Evolutionary conservation across 2,329 filamentous ascomycete genomes (phyloP).

Genomic region (Trichoderma harzianum): DNA sequence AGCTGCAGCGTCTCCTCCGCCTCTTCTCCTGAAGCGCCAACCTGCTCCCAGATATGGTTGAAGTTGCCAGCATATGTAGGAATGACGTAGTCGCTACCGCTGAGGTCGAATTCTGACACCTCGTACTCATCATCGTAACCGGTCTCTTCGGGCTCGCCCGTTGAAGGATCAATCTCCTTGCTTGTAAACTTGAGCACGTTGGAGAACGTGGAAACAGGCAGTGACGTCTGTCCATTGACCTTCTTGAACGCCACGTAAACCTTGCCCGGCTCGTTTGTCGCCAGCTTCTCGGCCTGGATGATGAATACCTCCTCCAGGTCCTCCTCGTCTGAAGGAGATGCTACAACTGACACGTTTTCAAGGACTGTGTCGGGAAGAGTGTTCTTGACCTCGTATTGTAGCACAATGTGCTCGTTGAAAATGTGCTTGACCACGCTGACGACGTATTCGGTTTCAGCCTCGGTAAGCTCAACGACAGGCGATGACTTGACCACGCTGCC

Average conservation of each 20-base stretch:
- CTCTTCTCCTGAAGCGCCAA: slow-evolving; percentile 83
- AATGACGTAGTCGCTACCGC: slow-evolving; percentile 88
- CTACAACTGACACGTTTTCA: slow-evolving; percentile 82
- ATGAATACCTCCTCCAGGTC: slow-evolving; percentile 90
- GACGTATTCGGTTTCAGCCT: slow-evolving; percentile 96
- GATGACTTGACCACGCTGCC: slow-evolving; percentile 92
- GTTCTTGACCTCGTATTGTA: slow-evolving; percentile 98
- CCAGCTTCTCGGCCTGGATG: slow-evolving; percentile 78
- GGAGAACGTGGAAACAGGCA: slow-evolving; percentile 78
- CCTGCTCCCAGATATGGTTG: slow-evolving; percentile 91
- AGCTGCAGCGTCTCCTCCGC: slow-evolving; percentile 88
- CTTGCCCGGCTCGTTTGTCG: slow-evolving; percentile 82
- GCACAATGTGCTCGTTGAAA: slow-evolving; percentile 93
- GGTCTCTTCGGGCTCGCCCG: slow-evolving; percentile 83
- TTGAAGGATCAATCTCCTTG: slow-evolving; percentile 95
- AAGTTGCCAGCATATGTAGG: slow-evolving; percentile 94
- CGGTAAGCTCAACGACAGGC: slow-evolving; percentile 79
- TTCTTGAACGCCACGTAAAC: slow-evolving; percentile 96
- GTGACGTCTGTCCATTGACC: slow-evolving; percentile 67
- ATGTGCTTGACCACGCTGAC: slow-evolving; percentile 93
- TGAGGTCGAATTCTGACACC: slow-evolving; percentile 86
- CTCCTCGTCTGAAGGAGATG: slow-evolving; percentile 76
- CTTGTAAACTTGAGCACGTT: slow-evolving; percentile 95
- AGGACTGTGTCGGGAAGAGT: slow-evolving; percentile 87
- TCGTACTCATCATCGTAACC: slow-evolving; percentile 99